phyloP scores from a whole-genome alignment of 331 rosid species.

The Saraca asoca region DNA sequence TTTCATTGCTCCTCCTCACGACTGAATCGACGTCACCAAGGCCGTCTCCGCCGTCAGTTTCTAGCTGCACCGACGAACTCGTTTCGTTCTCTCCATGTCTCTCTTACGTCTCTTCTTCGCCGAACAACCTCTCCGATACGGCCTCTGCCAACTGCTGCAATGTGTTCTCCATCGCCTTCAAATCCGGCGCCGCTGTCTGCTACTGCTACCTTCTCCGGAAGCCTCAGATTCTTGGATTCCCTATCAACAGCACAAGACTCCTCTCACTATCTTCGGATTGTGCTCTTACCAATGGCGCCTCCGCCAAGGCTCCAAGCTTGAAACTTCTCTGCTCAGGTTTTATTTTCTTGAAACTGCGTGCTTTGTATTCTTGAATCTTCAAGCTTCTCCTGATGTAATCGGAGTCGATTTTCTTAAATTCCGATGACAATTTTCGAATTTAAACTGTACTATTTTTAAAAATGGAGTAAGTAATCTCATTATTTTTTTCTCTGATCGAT shows the following conservation, averaged over 20 bases:
- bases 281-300: neutral
- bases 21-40: neutral
- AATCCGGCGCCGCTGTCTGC: slow-evolving; percentile 47
- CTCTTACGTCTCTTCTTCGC: slow-evolving; percentile 57
- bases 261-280: slow-evolving; percentile 64
- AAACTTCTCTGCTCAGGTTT: slow-evolving; percentile 11
- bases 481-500: too few species aligned
- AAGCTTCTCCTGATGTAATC: neutral
- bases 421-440: neutral
- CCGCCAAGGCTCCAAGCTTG: neutral
- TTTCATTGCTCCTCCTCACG: slow-evolving; percentile 13
- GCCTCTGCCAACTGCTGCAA: slow-evolving; percentile 61
- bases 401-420: neutral
- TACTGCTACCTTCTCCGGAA: slow-evolving; percentile 63
- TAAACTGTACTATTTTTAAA: neutral
- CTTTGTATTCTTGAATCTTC: neutral
- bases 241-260: slow-evolving; percentile 52
- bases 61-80: slow-evolving; percentile 48
- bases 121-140: slow-evolving; percentile 60
- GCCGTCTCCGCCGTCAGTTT: neutral
- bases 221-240: slow-evolving; percentile 67
- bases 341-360: neutral
- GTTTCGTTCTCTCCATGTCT: slow-evolving; percentile 67
- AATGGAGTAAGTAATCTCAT: too few species aligned
- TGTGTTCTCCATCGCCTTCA: slow-evolving; percentile 37